phyloP scores from a whole-genome alignment of 2,329 filamentous ascomycete genomes.

The Ilyonectria robusta region DNA sequence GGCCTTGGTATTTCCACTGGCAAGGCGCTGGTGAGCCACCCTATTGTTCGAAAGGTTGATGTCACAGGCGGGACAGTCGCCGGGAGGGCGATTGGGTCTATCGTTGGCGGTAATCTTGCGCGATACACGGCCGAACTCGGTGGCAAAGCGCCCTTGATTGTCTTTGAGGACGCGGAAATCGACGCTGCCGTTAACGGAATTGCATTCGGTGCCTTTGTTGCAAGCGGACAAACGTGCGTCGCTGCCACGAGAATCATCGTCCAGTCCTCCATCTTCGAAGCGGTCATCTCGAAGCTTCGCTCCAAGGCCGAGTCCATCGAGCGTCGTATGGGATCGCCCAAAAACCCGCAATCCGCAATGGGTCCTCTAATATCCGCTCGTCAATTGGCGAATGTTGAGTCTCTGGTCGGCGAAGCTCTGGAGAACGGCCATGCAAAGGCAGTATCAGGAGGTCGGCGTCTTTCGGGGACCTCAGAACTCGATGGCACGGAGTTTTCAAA shows the following conservation, averaged over 20 bases:
- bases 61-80: conserved; percentile 83
- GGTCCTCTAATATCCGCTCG: conserved; percentile 73
- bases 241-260: conserved; percentile 84
- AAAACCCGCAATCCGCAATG: conserved; percentile 72
- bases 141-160: conserved; percentile 78
- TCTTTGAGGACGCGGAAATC: conserved; percentile 76
- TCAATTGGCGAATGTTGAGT: conserved; percentile 77
- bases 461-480: conserved; percentile 62
- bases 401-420: conserved; percentile 75
- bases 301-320: conserved; percentile 71
- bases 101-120: conserved; percentile 76
- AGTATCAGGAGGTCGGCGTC: conserved; percentile 62
- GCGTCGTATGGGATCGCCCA: conserved; percentile 69
- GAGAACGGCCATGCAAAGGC: conserved; percentile 58
- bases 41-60: conserved; percentile 74
- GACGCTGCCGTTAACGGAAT: conserved; percentile 78
- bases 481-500: conserved; percentile 67
- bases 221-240: conserved; percentile 72
- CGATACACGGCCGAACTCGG: conserved; percentile 80
- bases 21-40: conserved; percentile 66
- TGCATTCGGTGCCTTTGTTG: conserved; percentile 71
- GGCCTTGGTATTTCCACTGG: conserved; percentile 69
- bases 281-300: conserved; percentile 75
- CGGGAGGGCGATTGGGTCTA: conserved; percentile 76
- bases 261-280: conserved; percentile 75